These are phyloP conservation scores for Eurotiales sp. DNA, from an alignment of 2,329 filamentous ascomycete species.

Conservation along the genomic window DNA sequence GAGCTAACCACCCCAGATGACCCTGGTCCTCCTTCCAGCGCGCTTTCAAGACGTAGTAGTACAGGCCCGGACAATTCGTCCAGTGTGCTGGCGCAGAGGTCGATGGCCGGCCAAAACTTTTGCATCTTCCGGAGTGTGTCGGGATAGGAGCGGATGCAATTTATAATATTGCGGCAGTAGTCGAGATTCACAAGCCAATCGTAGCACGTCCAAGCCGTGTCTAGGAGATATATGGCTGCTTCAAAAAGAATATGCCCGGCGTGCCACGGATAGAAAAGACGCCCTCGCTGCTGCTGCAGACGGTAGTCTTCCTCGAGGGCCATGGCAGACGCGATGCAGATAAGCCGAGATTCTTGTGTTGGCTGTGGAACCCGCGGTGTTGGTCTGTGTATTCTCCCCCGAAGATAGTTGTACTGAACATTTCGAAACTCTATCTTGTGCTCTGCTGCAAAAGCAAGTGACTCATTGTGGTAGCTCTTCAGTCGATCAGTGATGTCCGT, in stretches of 20 bases:
- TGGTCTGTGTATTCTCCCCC: constrained; percentile 6
- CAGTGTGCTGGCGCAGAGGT: neutral
- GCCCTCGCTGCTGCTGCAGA: neutral
- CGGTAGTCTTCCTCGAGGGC: constrained; percentile 11
- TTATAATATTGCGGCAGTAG: neutral
- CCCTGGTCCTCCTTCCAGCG: neutral
- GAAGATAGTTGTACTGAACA: constrained; percentile 18
- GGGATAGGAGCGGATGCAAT: neutral
- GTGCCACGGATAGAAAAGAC: constrained; percentile 13
- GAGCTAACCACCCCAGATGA: too few relatives aligned
- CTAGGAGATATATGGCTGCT: too few relatives aligned
- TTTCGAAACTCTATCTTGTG: too few relatives aligned
- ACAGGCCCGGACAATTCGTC: neutral
- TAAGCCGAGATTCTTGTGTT: constrained; percentile 1
- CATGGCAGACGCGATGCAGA: constrained; percentile 1
- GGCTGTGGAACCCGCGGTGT: neutral
- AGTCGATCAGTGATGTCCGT: too few relatives aligned
- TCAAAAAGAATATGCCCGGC: constrained; percentile 13
- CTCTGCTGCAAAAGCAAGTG: too few relatives aligned
- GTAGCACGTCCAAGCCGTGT: neutral
- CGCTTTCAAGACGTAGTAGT: neutral
- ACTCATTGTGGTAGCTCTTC: too few relatives aligned
- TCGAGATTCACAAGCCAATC: neutral
- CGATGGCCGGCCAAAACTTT: neutral
- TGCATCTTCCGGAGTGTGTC: neutral